Evolutionary conservation across 225 moss, liverwort and hornwort species (phyloP).

Genomic region (Sphagnum contortum): DNA sequence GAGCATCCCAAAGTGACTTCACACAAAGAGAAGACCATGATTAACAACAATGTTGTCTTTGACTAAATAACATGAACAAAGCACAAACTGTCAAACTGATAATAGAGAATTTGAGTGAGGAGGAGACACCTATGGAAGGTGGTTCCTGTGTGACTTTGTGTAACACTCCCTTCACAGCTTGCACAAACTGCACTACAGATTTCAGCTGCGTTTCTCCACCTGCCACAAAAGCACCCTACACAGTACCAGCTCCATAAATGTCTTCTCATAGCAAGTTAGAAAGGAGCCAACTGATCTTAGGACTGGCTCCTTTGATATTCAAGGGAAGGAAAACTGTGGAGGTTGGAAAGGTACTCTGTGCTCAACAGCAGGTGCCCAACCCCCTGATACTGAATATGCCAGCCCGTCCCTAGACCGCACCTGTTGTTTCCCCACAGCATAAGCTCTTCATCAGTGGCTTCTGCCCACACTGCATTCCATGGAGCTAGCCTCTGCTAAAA

Average conservation of each 20-base stretch:
- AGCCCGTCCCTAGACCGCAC: constrained; percentile 30
- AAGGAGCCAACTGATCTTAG: background rate
- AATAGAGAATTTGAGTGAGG: too few relatives aligned
- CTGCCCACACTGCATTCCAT: background rate
- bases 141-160: constrained; percentile 10
- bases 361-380: constrained; percentile 32
- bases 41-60: too few relatives aligned
- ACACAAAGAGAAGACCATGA: too few relatives aligned
- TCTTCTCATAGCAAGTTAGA: background rate
- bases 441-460: background rate
- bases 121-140: constrained; percentile 11
- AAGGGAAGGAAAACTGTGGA: too few relatives aligned
- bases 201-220: constrained; percentile 27
- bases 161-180: constrained; percentile 21
- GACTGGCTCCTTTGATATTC: too few relatives aligned
- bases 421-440: constrained; percentile 4
- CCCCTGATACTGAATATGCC: constrained; percentile 35
- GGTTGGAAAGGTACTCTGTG: constrained; percentile 17
- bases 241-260: background rate
- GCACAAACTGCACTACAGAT: constrained; percentile 22
- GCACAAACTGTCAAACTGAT: too few relatives aligned
- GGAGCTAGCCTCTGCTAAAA: too few relatives aligned
- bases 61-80: too few relatives aligned
- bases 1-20: too few relatives aligned
- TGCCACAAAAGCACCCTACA: constrained; percentile 22